phyloP scores from a whole-genome alignment of 163 green algal species.

The Prototheca wickerhamii region DNA sequence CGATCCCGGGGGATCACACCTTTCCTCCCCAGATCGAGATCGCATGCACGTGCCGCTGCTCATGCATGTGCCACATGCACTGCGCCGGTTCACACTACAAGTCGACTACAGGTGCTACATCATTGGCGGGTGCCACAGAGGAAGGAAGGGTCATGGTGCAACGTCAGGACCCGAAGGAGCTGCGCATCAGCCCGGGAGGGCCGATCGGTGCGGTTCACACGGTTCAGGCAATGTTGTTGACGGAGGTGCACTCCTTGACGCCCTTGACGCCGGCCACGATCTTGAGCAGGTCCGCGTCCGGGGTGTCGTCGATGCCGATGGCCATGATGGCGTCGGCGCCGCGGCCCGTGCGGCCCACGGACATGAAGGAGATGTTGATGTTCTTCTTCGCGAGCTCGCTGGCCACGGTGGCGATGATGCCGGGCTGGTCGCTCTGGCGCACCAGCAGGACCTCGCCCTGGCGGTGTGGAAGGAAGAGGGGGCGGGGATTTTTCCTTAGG shows the following conservation, averaged over 20 bases:
- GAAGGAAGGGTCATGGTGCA: too few relatives aligned
- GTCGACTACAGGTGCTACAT: too few relatives aligned
- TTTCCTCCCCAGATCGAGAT: too few relatives aligned
- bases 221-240: slow-evolving; percentile 15
- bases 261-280: slow-evolving; percentile 38
- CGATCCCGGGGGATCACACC: too few relatives aligned
- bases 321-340: slow-evolving; percentile 82
- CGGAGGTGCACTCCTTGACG: slow-evolving; percentile 43
- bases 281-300: slow-evolving; percentile 14
- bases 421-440: slow-evolving; percentile 81
- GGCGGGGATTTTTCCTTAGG: not conserved
- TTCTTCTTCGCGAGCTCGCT: slow-evolving; percentile 53
- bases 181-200: not conserved
- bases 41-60: too few relatives aligned
- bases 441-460: slow-evolving; percentile 77
- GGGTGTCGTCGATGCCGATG: slow-evolving; percentile 72
- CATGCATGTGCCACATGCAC: too few relatives aligned
- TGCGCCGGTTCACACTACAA: too few relatives aligned
- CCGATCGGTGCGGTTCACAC: too few relatives aligned
- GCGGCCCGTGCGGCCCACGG: slow-evolving; percentile 38
- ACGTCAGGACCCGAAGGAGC: too few relatives aligned
- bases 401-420: slow-evolving; percentile 80
- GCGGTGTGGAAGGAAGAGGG: not conserved
- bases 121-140: too few relatives aligned
- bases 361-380: slow-evolving; percentile 95